Evolutionary conservation across 805 yeast species (phyloP), one percentile per base, ranked within the genome.

Genomic region (Tanozyma kutaoensis): DNA sequence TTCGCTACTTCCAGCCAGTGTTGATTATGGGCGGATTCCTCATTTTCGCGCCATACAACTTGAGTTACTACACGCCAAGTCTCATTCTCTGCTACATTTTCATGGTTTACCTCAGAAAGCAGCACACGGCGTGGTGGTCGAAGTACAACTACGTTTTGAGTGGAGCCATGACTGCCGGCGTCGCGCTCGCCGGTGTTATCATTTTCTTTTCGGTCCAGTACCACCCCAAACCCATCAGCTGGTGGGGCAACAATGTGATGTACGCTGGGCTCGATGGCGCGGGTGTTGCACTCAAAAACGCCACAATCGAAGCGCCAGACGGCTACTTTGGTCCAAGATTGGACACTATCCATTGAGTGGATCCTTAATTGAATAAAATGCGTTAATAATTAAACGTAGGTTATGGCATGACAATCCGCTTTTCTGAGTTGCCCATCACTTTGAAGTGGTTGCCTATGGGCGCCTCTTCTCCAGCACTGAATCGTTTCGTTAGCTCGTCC

Each of bases 171-270:
- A 32, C 34, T 22, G 49, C 56, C 2, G 61, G 59, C 25, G 42
- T 53, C 22, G 61, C 58, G 11, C 52, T 52, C 27, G 35, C 50
- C 35, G 35, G 48, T 11, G 39, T 55, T 29, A 52, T 55, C 28
- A 49, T 55, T 17, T 55, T 52, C 43, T 55, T 55, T 34, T 53
- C 59, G 2, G 58, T 53, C 4, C 49, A 48, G 29, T 55, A 51
- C 29, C 45, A 52, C 25, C 47, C 38, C 23, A 51, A 45, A 30
- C 26, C 32, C 15, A 37, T 53, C 21, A 26, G 15, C 23, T 42
- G 47, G 47, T 42, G 47, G 47, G 47, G 47, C 13, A 45, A 44
- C 26, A 32, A 29, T 14, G 50, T 59, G 9, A 22, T 42, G 1
- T 41, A 36, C 26, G 36, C 25, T 1, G 69, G 69, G 30, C 29